Evolutionary conservation across 2,329 filamentous ascomycete genomes (phyloP), one percentile per base, ranked within the genome.

Genomic region (Rutstroemia sp.): DNA sequence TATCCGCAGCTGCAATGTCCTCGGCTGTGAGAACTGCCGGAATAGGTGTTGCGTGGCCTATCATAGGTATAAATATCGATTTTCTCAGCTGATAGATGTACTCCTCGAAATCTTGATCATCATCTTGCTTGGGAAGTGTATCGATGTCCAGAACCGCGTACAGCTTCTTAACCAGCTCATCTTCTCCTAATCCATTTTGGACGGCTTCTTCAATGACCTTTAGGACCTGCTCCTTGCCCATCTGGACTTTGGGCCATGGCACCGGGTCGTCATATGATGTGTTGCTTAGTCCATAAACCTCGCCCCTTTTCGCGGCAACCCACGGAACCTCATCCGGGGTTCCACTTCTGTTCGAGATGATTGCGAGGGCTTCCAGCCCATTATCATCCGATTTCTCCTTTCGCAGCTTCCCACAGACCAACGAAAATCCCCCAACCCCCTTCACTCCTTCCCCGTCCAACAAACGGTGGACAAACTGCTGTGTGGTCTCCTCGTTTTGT

Each of bases 401-500:
- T 48, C 69, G 71, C 63, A 87, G 71, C 64, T 82, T 84, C 8
- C 81, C 82, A 60, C 82, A 85, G n/a, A 86, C 74, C 65, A 87
- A 76, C 23, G 81, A 84, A 66, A 87, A 87, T 0, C 84, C 83
- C 6, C 84, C 84, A 16, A 86, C 80, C 50, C 80, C 82, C 63
- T 79, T 79, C 21, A 83, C 77, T 9, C 79, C 75, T 23, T 68
- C 67, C 27, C 76, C 76, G 42, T 75, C 73, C 49, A 84, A 74
- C 63, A 84, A 72, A 9, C 73, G 71, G 53, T 75, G 65, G 16
- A 83, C 78, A 62, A 81, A 82, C 3, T 77, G 69, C 34, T 73
- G 68, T 1, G 80, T 73, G 16, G 71, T 70, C 64, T 80, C 75
- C n/a, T 73, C 70, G 1, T 75, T 71, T 10, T 75, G 70, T 21